Conservation (phyloP, 108 stramenopile species). For the Cyclostephanos invisitatus region DNA sequence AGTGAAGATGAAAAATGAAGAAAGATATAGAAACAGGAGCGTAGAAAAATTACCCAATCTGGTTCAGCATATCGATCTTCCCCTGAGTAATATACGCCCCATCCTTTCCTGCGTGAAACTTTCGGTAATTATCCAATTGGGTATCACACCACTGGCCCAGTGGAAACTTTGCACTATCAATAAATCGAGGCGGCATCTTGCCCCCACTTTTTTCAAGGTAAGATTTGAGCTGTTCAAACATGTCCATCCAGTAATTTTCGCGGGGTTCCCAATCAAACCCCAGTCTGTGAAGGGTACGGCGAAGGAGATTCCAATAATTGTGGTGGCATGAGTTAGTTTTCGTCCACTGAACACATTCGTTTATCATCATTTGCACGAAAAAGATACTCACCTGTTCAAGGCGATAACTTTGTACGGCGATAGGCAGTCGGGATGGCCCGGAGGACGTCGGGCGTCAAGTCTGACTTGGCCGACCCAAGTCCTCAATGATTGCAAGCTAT, state of each 20-base stretch:
- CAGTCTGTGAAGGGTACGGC: slow-evolving; percentile 13
- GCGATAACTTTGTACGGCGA: slow-evolving; percentile 47
- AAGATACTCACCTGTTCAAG: not conserved
- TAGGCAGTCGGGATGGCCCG: slow-evolving; percentile 24
- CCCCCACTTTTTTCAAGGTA: slow-evolving; percentile 32
- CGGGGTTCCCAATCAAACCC: slow-evolving; percentile 49
- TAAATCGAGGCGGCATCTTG: slow-evolving; percentile 28
- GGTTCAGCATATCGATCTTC: slow-evolving; percentile 47
- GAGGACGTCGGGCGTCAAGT: slow-evolving; percentile 25
- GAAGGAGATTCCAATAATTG: not conserved
- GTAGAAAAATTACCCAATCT: slow-evolving; percentile 27
- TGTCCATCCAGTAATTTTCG: slow-evolving; percentile 42
- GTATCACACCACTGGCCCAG: slow-evolving; percentile 43
- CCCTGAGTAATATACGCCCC: slow-evolving; percentile 37
- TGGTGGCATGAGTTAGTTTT: not conserved
- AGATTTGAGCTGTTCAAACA: slow-evolving; percentile 35
- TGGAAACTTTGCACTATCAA: slow-evolving; percentile 24
- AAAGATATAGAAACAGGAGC: not conserved
- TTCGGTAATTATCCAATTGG: slow-evolving; percentile 35
- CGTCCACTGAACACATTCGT: not conserved
- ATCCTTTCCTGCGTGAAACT: slow-evolving; percentile 25
- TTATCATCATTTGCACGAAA: not conserved
- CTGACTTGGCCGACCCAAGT: slow-evolving; percentile 32
- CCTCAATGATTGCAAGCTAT: slow-evolving; percentile 14
- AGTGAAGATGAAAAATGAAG: not conserved